Evolutionary conservation across 345 rosid genomes (phyloP), one percentile per base, ranked within the genome.

Genomic region (Acer campestre): DNA sequence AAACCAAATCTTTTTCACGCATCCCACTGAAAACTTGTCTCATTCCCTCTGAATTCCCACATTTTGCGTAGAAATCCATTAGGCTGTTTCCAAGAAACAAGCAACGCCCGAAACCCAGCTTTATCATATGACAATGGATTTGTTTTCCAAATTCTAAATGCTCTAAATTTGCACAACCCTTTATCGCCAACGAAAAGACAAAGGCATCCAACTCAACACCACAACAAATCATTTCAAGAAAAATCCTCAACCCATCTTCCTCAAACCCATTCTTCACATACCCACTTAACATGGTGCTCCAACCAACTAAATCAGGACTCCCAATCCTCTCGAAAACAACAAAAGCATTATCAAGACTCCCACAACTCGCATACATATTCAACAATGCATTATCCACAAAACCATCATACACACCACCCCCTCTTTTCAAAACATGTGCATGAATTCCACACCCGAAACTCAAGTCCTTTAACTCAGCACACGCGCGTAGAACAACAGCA

Each of bases 281-380:
- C 29, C 75, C 81, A 70, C 75, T 68, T 51, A 81, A 23, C 64
- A 81, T 18, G 7, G 81, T 78, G 71, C 78, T 77, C 84, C 84
- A 78, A 63, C 81, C 84, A 62, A 81, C 81, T 71, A 78, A 73
- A 81, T 67, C 78, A 53, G 81, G 84, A 27, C 49, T 71, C 61
- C 55, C 61, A 68, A 81, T 73, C 42, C 74, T 64, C 27, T 70
- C 20, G 53, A 81, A 81, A 25, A 77, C 69, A 20, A 14, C 73
- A 74, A 69, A 78, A 77, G 84, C 81, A 40, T 77, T 79, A 35
- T 51, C 68, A n/a, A 81, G 58, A 4, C 17, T 31, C 29, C 81
- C 78, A 53, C 81, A 77, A 62, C 71, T 78, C 7, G 84, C 77
- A 64, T 81, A 81, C 81, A 81, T 77, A 78, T 81, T 81, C n/a